Conservation (phyloP, 2,329 filamentous ascomycete genomes). For the Aspergillus tanneri region DNA sequence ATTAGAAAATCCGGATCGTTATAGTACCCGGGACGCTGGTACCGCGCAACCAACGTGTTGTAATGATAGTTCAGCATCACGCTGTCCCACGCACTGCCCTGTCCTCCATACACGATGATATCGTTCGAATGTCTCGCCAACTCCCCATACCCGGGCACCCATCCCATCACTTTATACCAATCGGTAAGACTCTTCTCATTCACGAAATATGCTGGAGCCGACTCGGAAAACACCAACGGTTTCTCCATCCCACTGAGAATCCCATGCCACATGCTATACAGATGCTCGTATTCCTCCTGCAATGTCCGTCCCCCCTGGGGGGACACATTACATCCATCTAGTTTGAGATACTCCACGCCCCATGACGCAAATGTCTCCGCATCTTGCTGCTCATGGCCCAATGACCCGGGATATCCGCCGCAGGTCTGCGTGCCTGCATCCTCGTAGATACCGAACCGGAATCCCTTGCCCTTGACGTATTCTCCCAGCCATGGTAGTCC, state of each 20-base stretch:
- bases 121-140: constrained; percentile 48
- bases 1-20: constrained; percentile 53
- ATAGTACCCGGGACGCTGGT: constrained; percentile 48
- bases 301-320: constrained; percentile 18
- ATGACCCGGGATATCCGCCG: constrained; percentile 45
- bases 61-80: constrained; percentile 51
- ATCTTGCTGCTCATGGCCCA: constrained; percentile 45
- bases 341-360: constrained; percentile 53
- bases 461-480: constrained; percentile 41
- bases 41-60: constrained; percentile 43
- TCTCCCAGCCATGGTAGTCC: constrained; percentile 46
- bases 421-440: constrained; percentile 48
- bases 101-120: constrained; percentile 43
- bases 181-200: constrained; percentile 39
- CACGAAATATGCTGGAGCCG: constrained; percentile 49
- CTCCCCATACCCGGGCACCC: constrained; percentile 43
- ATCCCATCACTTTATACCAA: constrained; percentile 50
- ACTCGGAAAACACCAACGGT: constrained; percentile 48
- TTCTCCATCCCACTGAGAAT: constrained; percentile 37
- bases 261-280: constrained; percentile 47
- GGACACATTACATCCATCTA: constrained; percentile 45
- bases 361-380: constrained; percentile 40
- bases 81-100: constrained; percentile 48
- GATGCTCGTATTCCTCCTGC: constrained; percentile 26
- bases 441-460: constrained; percentile 50